phyloP scores from a whole-genome alignment of 345 rosid species.

The Salix dunnii region DNA sequence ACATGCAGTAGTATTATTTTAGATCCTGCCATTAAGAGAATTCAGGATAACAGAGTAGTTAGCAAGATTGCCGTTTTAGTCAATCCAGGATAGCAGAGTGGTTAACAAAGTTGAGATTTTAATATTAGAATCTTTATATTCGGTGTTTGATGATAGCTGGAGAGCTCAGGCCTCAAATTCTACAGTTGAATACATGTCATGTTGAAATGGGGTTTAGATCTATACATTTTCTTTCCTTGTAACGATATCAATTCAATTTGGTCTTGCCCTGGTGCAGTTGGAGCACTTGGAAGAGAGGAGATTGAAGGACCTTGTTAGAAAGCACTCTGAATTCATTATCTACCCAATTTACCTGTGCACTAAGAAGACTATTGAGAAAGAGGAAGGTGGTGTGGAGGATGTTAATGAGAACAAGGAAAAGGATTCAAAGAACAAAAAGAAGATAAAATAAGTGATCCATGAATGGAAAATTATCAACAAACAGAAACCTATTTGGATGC shows the following conservation, averaged over 20 bases:
- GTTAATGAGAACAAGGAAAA: conserved; percentile 74
- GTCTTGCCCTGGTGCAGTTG: conserved; percentile 31
- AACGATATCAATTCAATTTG: too few relatives aligned
- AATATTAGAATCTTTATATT: too few relatives aligned
- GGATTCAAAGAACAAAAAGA: conserved; percentile 64
- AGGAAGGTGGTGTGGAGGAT: conserved; percentile 73
- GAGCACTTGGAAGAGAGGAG: conserved; percentile 85
- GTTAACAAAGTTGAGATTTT: too few relatives aligned
- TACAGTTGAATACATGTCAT: too few relatives aligned
- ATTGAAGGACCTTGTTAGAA: conserved; percentile 86
- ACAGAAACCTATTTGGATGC: conserved; percentile 87
- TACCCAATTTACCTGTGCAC: conserved; percentile 81
- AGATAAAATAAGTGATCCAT: conserved; percentile 77
- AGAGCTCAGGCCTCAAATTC: too few relatives aligned
- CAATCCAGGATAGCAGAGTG: too few relatives aligned
- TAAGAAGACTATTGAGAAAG: conserved; percentile 82
- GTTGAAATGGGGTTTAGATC: too few relatives aligned
- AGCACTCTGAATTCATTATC: conserved; percentile 88
- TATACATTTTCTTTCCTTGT: too few relatives aligned
- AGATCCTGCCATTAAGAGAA: too few relatives aligned
- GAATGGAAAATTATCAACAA: conserved; percentile 86
- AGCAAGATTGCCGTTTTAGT: too few relatives aligned
- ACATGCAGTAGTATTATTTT: not conserved
- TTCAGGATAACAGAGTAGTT: too few relatives aligned
- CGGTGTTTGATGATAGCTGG: too few relatives aligned